Conservation (phyloP, 1,284 basidiomycete species). For the Leccinum solheimii region DNA sequence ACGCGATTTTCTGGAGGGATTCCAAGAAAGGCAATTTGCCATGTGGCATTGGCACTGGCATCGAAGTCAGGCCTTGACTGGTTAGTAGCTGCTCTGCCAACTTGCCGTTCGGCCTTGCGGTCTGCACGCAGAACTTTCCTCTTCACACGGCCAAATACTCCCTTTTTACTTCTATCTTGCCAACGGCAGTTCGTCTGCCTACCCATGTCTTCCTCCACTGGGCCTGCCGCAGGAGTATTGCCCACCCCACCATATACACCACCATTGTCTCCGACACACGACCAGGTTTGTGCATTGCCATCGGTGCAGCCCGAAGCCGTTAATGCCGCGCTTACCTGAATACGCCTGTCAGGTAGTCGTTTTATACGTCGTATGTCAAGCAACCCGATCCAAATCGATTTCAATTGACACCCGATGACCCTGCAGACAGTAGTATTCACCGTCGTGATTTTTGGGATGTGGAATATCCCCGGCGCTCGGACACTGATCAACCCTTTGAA, state of each 20-base stretch:
- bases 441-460: conserved; percentile 78
- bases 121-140: conserved; percentile 32
- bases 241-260: conserved; percentile 25
- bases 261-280: conserved; percentile 39
- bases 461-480: conserved; percentile 77
- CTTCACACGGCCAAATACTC: conserved; percentile 10
- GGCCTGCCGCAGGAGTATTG: conserved; percentile 35
- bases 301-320: conserved; percentile 14
- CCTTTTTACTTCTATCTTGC: conserved; percentile 7
- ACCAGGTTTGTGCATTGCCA: conserved; percentile 41
- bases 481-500: conserved; percentile 78
- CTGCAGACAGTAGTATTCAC: conserved; percentile 72
- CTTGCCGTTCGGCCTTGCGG: conserved; percentile 31
- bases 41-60: conserved; percentile 12
- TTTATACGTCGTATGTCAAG: conserved; percentile 67
- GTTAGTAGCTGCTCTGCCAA: conserved; percentile 4
- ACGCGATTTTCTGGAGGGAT: conserved; percentile 20
- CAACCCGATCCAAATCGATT: conserved; percentile 9
- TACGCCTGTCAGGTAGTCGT: conserved; percentile 51
- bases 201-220: conserved; percentile 35
- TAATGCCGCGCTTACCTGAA: conserved; percentile 30
- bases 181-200: conserved; percentile 28
- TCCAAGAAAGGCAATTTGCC: conserved; percentile 20
- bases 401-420: conserved; percentile 11
- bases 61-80: conserved; percentile 6